These are phyloP conservation scores for Globisporangium camurandrum DNA, from an alignment of 352 stramenopile genomes.

Conservation along the genomic window DNA sequence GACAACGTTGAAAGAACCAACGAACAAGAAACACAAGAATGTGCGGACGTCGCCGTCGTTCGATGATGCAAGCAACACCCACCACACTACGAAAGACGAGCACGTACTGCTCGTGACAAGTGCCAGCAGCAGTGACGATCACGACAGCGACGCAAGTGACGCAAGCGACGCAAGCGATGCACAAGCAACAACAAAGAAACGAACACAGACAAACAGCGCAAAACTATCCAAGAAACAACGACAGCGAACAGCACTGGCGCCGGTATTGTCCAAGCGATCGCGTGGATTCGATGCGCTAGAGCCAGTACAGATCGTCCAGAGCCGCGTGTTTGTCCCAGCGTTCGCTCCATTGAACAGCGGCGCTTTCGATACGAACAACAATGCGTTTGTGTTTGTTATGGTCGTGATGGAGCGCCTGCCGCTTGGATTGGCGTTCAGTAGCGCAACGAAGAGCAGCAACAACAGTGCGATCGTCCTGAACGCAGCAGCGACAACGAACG, in stretches of 20 bases:
- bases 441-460: neutral
- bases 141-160: neutral
- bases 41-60: conserved; percentile 18
- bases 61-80: conserved; percentile 19
- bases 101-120: conserved; percentile 23
- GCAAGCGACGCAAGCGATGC: too few relatives aligned
- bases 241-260: conserved; percentile 25
- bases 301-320: too few relatives aligned
- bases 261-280: too few relatives aligned
- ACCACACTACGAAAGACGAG: conserved; percentile 20
- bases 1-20: neutral
- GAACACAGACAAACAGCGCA: conserved; percentile 4
- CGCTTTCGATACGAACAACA: conserved; percentile 20
- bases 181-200: neutral
- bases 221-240: conserved; percentile 16
- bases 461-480: conserved; percentile 22
- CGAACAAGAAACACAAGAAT: conserved; percentile 2
- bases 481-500: conserved; percentile 26
- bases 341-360: conserved; percentile 17
- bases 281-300: too few relatives aligned
- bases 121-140: conserved; percentile 29
- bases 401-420: conserved; percentile 41
- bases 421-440: conserved; percentile 44
- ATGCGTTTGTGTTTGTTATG: conserved; percentile 63
- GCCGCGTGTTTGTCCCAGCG: conserved; percentile 25